These are phyloP conservation scores for Skeletonema tropicum DNA, from an alignment of 108 stramenopile genomes.

Conservation along the genomic window DNA sequence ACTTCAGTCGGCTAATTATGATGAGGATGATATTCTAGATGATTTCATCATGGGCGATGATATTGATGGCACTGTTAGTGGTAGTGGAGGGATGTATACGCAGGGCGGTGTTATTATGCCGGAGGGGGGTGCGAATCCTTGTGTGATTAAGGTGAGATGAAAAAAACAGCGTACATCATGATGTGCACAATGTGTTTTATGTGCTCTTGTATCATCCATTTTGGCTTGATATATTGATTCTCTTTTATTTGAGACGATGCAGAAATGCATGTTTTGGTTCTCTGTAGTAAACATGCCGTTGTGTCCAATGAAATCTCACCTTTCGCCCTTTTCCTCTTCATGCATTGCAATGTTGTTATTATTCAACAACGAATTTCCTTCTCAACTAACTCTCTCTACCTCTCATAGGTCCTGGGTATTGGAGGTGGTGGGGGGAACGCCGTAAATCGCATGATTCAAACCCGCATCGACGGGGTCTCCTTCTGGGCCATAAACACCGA, in stretches of 20 bases:
- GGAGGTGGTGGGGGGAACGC: conserved; percentile 79
- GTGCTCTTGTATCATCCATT: neutral
- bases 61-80: neutral
- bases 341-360: neutral
- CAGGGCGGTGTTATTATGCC: conserved; percentile 51
- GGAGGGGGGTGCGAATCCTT: conserved; percentile 74
- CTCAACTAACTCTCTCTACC: neutral
- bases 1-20: neutral
- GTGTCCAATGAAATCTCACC: neutral
- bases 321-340: neutral
- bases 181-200: neutral
- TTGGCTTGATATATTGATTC: too few species aligned
- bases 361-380: neutral
- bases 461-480: conserved; percentile 83
- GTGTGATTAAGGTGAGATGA: conserved; percentile 61
- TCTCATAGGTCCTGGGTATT: conserved; percentile 61
- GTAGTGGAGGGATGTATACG: neutral
- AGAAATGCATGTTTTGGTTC: too few species aligned
- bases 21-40: neutral
- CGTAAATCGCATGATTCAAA: conserved; percentile 84
- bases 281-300: neutral
- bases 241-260: too few species aligned
- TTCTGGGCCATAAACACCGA: conserved; percentile 94
- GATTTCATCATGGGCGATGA: neutral
- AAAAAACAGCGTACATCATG: neutral